phyloP scores from a whole-genome alignment of 768 basidiomycete genomes.

The Leccinum obscurum region DNA sequence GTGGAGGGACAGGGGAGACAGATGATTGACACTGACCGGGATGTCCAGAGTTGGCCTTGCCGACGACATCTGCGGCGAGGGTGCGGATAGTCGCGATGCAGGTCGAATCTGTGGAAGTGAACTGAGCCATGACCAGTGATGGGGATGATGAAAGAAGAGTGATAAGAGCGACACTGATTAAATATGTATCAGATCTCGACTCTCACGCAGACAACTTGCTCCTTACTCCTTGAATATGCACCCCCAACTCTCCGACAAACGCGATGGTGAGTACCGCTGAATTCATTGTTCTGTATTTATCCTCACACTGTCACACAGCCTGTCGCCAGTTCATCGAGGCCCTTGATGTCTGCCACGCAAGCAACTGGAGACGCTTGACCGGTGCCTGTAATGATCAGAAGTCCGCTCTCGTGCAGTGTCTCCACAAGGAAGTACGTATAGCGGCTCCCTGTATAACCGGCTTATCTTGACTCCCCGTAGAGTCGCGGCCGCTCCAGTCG shows the following conservation, averaged over 20 bases:
- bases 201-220: constrained; percentile 7
- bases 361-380: constrained; percentile 61
- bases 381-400: constrained; percentile 73
- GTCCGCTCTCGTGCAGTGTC: constrained; percentile 65
- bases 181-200: not conserved
- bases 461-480: constrained; percentile 36
- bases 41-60: constrained; percentile 92
- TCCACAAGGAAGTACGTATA: constrained; percentile 63
- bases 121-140: constrained; percentile 38
- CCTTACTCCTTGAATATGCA: constrained; percentile 48
- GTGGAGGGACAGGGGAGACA: not conserved
- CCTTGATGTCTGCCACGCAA: constrained; percentile 67
- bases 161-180: constrained; percentile 6
- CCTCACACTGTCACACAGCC: constrained; percentile 38
- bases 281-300: not conserved
- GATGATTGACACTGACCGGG: constrained; percentile 50
- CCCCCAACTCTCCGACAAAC: constrained; percentile 69
- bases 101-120: constrained; percentile 49
- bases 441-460: not conserved
- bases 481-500: constrained; percentile 55
- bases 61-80: constrained; percentile 74
- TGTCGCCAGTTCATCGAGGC: constrained; percentile 80
- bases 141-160: constrained; percentile 12
- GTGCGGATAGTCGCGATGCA: constrained; percentile 74
- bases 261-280: constrained; percentile 41